Percentiles rank a stretch among this genome's conserved stretches.
Conservation (phyloP, 2,329 filamentous ascomycete genomes). For the Rutstroemia sp. region DNA sequence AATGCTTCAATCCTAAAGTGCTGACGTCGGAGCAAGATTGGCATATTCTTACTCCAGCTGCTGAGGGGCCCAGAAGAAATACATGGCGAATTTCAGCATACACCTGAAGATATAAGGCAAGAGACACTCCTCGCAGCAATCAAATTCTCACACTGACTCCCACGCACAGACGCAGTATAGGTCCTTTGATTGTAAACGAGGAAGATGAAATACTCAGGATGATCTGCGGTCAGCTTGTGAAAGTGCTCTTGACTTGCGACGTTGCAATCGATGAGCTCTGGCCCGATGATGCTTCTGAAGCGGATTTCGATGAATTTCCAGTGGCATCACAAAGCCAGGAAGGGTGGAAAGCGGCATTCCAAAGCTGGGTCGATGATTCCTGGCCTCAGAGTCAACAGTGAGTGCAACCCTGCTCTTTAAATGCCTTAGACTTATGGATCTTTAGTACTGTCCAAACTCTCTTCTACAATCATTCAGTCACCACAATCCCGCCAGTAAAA, state of each 20-base stretch:
- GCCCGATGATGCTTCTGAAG: conserved; percentile 12
- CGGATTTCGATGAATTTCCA: conserved; percentile 20
- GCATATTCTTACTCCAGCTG: conserved; percentile 24
- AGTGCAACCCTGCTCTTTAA: neutral
- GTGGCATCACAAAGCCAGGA: conserved; percentile 6
- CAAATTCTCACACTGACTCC: neutral
- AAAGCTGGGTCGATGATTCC: conserved; percentile 18
- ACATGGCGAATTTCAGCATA: conserved; percentile 12
- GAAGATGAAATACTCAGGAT: conserved; percentile 21
- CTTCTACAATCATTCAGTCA: conserved; percentile 6
- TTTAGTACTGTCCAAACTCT: conserved; percentile 1
- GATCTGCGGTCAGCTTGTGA: conserved; percentile 22
- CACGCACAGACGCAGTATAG: conserved; percentile 17
- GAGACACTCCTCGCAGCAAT: neutral
- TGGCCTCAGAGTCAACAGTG: neutral
- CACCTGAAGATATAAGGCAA: conserved; percentile 20
- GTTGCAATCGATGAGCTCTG: conserved; percentile 16
- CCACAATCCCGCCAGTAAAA: neutral
- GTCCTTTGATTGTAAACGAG: conserved; percentile 18
- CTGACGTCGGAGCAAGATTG: conserved; percentile 15
- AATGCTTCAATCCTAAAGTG: neutral
- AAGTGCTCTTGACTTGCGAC: conserved; percentile 11
- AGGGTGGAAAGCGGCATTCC: conserved; percentile 20
- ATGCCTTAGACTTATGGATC: neutral
- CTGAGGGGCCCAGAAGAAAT: conserved; percentile 16